Evolutionary conservation across 345 rosid genomes (phyloP).

Genomic region (Anacardium occidentale): DNA sequence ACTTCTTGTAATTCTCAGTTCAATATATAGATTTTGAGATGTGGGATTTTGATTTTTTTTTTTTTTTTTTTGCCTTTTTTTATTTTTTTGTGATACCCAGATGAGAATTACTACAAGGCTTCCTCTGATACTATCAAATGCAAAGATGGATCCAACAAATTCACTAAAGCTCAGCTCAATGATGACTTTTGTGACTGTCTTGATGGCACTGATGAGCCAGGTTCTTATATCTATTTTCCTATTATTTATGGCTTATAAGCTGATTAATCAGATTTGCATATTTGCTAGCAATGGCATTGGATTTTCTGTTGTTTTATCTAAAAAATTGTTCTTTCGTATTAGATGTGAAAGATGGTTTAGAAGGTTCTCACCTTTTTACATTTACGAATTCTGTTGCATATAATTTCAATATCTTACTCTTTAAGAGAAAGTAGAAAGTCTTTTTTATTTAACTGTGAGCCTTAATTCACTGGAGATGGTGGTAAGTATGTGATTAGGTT

Average conservation of each 20-base stretch:
- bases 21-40: not conserved
- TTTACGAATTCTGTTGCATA: not conserved
- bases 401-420: not conserved
- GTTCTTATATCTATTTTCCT: conserved; percentile 29
- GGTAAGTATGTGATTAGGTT: not conserved
- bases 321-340: not conserved
- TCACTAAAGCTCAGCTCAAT: conserved; percentile 73
- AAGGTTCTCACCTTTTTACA: not conserved
- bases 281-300: not conserved
- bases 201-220: conserved; percentile 94
- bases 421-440: not conserved
- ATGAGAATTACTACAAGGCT: conserved; percentile 62
- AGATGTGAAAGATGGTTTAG: not conserved
- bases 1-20: not conserved
- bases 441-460: no score
- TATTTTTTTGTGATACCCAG: conserved; percentile 38
- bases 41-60: not conserved
- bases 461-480: not conserved
- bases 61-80: not conserved
- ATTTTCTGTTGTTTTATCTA: not conserved
- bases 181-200: conserved; percentile 95
- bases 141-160: conserved; percentile 79
- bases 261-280: not conserved
- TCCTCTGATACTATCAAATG: conserved; percentile 65
- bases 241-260: not conserved